Conservation (phyloP, 148 eudicot species). For the Rhododendron williamsianum region DNA sequence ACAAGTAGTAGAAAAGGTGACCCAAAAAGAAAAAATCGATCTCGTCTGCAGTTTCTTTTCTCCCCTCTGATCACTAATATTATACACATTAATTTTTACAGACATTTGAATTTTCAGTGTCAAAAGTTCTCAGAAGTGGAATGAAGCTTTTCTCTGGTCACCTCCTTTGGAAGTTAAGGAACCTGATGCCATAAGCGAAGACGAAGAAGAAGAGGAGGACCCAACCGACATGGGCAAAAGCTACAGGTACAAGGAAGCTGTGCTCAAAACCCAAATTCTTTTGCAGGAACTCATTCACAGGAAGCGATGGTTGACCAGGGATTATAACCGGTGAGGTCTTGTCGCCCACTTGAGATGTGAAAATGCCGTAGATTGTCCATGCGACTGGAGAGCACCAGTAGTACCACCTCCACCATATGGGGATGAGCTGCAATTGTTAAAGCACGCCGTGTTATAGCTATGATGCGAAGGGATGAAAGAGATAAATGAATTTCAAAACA, state of each 20-base stretch:
- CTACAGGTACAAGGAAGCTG: conserved; percentile 33
- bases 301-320: conserved; percentile 10
- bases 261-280: conserved; percentile 19
- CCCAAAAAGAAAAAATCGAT: background rate
- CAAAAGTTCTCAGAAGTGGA: background rate
- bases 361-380: conserved; percentile 47
- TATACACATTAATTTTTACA: background rate
- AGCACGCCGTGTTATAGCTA: background rate
- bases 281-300: conserved; percentile 16
- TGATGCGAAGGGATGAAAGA: background rate
- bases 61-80: background rate
- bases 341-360: conserved; percentile 40
- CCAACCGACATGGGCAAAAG: conserved; percentile 31
- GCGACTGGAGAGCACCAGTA: conserved; percentile 48
- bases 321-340: background rate
- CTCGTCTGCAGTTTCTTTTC: background rate
- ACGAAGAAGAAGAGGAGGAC: conserved; percentile 29
- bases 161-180: conserved; percentile 42
- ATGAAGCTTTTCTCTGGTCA: background rate
- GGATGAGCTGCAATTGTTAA: conserved; percentile 31
- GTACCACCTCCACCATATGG: conserved; percentile 57
- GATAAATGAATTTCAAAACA: background rate
- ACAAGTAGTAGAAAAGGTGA: background rate
- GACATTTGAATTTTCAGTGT: background rate
- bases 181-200: conserved; percentile 39